Base-by-base conservation (phyloP, 768 basidiomycete species). In the Lyophyllum atratum region DNA sequence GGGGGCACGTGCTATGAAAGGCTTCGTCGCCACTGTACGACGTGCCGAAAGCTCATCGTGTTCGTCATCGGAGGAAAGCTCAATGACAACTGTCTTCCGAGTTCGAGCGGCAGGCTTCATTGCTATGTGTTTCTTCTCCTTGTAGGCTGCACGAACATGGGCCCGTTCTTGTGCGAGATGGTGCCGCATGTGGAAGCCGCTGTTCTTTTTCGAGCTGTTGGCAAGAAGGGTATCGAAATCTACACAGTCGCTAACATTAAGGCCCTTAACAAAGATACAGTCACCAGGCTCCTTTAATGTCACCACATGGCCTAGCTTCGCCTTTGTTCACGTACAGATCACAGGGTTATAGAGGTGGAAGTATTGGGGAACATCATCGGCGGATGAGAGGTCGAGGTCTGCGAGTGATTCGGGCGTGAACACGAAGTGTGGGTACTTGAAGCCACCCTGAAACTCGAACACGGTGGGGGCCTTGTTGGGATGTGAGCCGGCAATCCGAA, bases 241-340 rank as follows among this genome's bases (percentile, higher is more conserved):
- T 10, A 33, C n/a, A 26, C 52, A 54, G n/a, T 12, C 19, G 22
- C 3, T 54, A 34, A 54, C 43, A 33, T 54, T 15, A 31, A 34
- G 10, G 24, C 29, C 15, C 43, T 54, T 54, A 24, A 54, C 22
- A 33, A 54, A 54, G 28, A 54, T 44, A 11, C 15, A 21, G 21
- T 54, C 44, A 21, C 52, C 52, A 31, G 29, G 29, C 31, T 54
- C 52, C 28, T 45, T 31, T 5, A 54, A 40, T 22, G 33, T 31
- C 26, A 46, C 34, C 9, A 54, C 28, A 34, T 54, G 52, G 33
- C 43, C 42, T 26, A 54, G n/a, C n/a, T 8, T 10, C 42, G 45
- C 42, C 42, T 43, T 54, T 11, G 52, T 54, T 43, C 52, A 54
- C 10, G 52, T 54, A 22, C 28, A 33, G 21, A 54, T 54, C 7